These are phyloP conservation scores for Alternaria consortialis DNA, from an alignment of 2,329 filamentous ascomycete genomes.

Conservation along the genomic window DNA sequence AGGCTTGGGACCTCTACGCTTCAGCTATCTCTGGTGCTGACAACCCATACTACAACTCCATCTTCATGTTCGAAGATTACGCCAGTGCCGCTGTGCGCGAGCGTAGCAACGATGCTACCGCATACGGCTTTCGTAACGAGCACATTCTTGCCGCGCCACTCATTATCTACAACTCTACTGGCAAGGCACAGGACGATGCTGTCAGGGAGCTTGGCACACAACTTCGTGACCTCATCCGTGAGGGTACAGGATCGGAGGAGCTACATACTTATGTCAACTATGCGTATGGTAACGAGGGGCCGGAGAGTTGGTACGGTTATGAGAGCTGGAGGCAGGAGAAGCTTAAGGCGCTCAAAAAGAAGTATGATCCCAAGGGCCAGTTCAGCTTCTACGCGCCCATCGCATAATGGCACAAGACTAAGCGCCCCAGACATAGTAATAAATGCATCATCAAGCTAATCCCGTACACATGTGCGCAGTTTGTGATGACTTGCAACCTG, in stretches of 20 bases:
- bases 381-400: slow-evolving; percentile 45
- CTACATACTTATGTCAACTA: slow-evolving; percentile 49
- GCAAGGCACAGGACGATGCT: slow-evolving; percentile 14
- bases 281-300: slow-evolving; percentile 43
- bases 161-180: slow-evolving; percentile 28
- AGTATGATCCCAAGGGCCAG: slow-evolving; percentile 44
- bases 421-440: no score
- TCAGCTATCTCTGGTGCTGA: slow-evolving; percentile 40
- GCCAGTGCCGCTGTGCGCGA: slow-evolving; percentile 55
- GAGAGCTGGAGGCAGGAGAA: slow-evolving; percentile 44
- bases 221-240: slow-evolving; percentile 28
- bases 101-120: background rate
- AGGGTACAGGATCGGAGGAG: slow-evolving; percentile 29
- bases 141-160: slow-evolving; percentile 30
- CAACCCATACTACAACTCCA: slow-evolving; percentile 43
- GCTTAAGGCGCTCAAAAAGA: slow-evolving; percentile 42
- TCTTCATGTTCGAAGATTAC: slow-evolving; percentile 68
- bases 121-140: slow-evolving; percentile 53
- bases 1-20: slow-evolving; percentile 52
- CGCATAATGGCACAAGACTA: background rate
- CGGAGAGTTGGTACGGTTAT: slow-evolving; percentile 44
- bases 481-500: no score
- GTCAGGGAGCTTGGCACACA: slow-evolving; percentile 27
- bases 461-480: no score
- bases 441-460: background rate